phyloP scores from a whole-genome alignment of 192 early-diverging fungal genomes.

The Rhizophagus clarus region DNA sequence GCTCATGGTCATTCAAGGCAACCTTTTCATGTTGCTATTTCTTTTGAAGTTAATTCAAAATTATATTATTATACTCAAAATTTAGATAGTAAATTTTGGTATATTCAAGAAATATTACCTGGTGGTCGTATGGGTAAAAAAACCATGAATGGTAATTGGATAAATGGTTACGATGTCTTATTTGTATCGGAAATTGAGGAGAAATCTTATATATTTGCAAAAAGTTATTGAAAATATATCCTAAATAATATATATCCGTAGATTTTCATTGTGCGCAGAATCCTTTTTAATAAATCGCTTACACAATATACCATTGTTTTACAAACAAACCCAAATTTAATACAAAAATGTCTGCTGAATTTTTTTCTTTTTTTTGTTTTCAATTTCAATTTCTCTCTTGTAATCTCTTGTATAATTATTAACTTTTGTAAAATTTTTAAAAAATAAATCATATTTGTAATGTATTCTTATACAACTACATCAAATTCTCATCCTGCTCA shows the following conservation, averaged over 20 bases:
- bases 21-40: neutral
- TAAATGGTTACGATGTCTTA: neutral
- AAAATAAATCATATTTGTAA: too few relatives aligned
- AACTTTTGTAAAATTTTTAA: too few relatives aligned
- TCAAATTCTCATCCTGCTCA: neutral
- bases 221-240: neutral
- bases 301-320: too few relatives aligned
- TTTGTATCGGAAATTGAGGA: neutral
- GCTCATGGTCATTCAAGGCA: neutral
- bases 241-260: too few relatives aligned
- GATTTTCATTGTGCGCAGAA: too few relatives aligned
- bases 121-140: constrained; percentile 9
- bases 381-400: too few relatives aligned
- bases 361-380: too few relatives aligned
- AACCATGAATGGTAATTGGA: neutral
- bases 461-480: neutral
- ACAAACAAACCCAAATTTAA: too few relatives aligned
- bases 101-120: neutral
- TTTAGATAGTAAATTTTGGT: neutral
- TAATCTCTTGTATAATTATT: too few relatives aligned
- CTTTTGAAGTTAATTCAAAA: neutral
- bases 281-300: too few relatives aligned
- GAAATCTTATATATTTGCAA: neutral
- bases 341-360: too few relatives aligned
- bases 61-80: constrained; percentile 1